Evolutionary conservation across 2,329 filamentous ascomycete species (phyloP).

Genomic region (Fusarium keratoplasticum): DNA sequence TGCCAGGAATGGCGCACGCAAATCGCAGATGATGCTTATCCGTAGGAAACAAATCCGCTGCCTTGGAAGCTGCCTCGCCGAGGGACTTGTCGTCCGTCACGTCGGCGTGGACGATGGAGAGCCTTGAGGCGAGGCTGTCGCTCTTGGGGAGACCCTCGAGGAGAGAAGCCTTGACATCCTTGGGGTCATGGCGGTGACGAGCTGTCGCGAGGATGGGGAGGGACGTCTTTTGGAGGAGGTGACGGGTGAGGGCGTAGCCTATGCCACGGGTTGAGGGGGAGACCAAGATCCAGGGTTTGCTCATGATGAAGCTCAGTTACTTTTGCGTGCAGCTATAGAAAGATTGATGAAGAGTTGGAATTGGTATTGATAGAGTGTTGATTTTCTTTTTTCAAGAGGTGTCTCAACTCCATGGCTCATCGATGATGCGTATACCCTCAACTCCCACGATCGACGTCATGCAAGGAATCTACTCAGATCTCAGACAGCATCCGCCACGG

Average conservation of each 20-base stretch:
- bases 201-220: constrained; percentile 61
- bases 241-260: constrained; percentile 60
- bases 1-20: constrained; percentile 75
- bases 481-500: not conserved
- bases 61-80: constrained; percentile 62
- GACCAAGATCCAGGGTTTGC: constrained; percentile 63
- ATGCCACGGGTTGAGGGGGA: constrained; percentile 62
- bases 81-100: constrained; percentile 73
- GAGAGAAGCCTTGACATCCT: constrained; percentile 49
- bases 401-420: constrained; percentile 7
- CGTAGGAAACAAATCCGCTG: constrained; percentile 64
- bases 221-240: constrained; percentile 60
- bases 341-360: not conserved
- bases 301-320: constrained; percentile 47
- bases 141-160: constrained; percentile 44
- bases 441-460: constrained; percentile 32
- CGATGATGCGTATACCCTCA: constrained; percentile 37
- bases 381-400: not conserved
- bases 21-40: constrained; percentile 72
- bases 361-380: not conserved
- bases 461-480: constrained; percentile 7
- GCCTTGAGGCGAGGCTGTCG: constrained; percentile 46
- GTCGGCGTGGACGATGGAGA: constrained; percentile 57
- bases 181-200: constrained; percentile 50
- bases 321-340: not conserved